Conservation (phyloP, 768 basidiomycete species). For the Nidularia pulvinata region DNA sequence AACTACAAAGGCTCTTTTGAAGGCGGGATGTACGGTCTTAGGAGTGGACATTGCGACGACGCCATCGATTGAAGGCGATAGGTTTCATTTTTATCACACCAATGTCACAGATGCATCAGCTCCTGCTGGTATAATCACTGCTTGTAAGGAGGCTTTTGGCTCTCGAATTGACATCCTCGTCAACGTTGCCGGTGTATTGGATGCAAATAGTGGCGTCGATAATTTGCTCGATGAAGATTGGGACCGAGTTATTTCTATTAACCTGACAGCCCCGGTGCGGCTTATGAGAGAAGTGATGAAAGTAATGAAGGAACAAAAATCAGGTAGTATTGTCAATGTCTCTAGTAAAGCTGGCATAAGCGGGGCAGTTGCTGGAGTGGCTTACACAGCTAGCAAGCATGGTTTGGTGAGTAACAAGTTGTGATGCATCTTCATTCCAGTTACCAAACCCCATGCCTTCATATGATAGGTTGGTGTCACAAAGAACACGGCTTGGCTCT, state of each 20-base stretch:
- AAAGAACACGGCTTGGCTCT: conserved; percentile 12
- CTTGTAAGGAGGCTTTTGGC: conserved; percentile 1
- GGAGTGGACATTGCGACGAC: conserved; percentile 4
- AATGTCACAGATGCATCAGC: not conserved
- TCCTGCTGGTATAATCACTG: not conserved
- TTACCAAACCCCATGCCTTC: not conserved
- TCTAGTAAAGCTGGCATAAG: conserved; percentile 10
- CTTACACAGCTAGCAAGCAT: conserved; percentile 13
- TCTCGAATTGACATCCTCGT: conserved; percentile 3
- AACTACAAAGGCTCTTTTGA: conserved; percentile 2
- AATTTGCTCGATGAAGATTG: conserved; percentile 4
- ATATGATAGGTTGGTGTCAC: conserved; percentile 6
- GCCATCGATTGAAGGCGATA: not conserved
- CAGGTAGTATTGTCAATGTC: conserved; percentile 12
- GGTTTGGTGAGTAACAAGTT: conserved; percentile 3
- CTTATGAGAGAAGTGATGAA: conserved; percentile 10
- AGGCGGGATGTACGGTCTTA: conserved; percentile 1
- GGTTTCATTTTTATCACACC: not conserved
- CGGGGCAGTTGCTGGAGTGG: conserved; percentile 10
- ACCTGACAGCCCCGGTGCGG: conserved; percentile 8
- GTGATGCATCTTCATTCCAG: not conserved
- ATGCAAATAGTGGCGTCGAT: not conserved
- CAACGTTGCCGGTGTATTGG: conserved; percentile 5
- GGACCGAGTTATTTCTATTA: conserved; percentile 1
- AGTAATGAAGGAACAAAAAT: conserved; percentile 8